Base-by-base conservation (phyloP, 108 stramenopile genomes). In the Chaetoceros muelleri region DNA sequence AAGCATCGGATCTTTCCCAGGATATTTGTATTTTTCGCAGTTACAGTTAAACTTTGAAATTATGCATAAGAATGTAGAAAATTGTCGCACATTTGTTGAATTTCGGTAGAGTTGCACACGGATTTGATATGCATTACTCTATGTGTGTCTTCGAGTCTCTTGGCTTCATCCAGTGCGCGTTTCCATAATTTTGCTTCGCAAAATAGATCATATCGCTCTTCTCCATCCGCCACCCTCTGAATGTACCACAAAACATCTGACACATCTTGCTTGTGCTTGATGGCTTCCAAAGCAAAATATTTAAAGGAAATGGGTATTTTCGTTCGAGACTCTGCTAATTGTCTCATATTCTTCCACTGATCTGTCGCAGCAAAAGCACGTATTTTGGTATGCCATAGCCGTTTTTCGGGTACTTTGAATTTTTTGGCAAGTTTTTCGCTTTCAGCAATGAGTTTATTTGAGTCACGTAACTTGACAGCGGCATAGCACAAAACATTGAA, bases 221-320 rank as follows among this genome's bases (percentile, higher is more conserved):
- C 89, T 2, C 76, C 75, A 48, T 62, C 65, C 3, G 76, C 61
- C 28, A 91, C 70, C 1, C 74, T 68, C 31, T 82, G 72, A 57
- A 85, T 73, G 61, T 91, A 91, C 18, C 76, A 68, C 61, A 80
- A 57, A 24, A 86, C 64, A 58, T 91, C 89, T 13, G 47, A 48
- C 18, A 69, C 40, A 29, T 57, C 51, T 67, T 76, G 79, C 7
- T 66, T 65, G 0, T 77, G 79, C 44, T 64, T 63, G 44, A 93
- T 93, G 7, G 75, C 87, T 7, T 82, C 85, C 13, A 76, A 62
- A 2, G 93, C 93, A 70, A 94, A 94, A 17, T 85, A 84, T 51
- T 80, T 84, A 53, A 76, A 79, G 16, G 88, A 88, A 50, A 90
- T 84, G 2, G 93, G 93, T 18, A 85, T 57, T 57, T 90, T 90